phyloP scores from a whole-genome alignment of 805 yeast genomes.

The Zygosaccharomyces bailii region DNA sequence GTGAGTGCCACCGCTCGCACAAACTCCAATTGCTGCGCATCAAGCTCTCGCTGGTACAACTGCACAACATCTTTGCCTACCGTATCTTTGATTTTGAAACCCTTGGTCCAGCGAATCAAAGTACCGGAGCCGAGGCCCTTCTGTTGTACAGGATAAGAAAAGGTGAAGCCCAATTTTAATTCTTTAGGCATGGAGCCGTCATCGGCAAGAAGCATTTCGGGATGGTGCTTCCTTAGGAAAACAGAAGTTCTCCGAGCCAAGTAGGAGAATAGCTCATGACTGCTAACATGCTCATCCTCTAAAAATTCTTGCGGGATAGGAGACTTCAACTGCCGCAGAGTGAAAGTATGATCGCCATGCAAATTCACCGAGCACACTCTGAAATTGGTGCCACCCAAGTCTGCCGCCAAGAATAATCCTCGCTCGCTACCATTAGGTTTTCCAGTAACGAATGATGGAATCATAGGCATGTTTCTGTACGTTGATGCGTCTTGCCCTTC shows the following conservation, averaged over 20 bases:
- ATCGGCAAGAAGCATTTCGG: conserved; percentile 38
- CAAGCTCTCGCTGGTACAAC: conserved; percentile 66
- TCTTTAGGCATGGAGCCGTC: conserved; percentile 29
- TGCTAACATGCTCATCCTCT: conserved; percentile 49
- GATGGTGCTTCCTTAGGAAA: conserved; percentile 68
- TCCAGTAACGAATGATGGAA: conserved; percentile 83
- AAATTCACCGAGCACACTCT: conserved; percentile 86
- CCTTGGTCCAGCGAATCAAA: conserved; percentile 94
- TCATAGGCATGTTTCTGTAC: conserved; percentile 71
- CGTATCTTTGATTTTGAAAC: conserved; percentile 80
- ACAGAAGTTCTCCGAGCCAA: conserved; percentile 66
- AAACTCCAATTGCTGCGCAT: conserved; percentile 50
- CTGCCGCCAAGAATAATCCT: conserved; percentile 86
- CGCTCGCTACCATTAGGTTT: conserved; percentile 83
- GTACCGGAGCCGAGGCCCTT: conserved; percentile 74
- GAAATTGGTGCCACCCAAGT: conserved; percentile 94
- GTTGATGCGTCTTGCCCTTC: conserved; percentile 33
- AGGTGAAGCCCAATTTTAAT: conserved; percentile 86
- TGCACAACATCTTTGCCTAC: conserved; percentile 80
- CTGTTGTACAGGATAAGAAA: conserved; percentile 90
- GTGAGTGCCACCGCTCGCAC: conserved; percentile 83
- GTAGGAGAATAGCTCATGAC: conserved; percentile 66
- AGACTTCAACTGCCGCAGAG: conserved; percentile 68
- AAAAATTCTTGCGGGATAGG: conserved; percentile 77
- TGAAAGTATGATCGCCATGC: conserved; percentile 75